phyloP scores from a whole-genome alignment of 805 yeast genomes.

The Hanseniaspora vineae region DNA sequence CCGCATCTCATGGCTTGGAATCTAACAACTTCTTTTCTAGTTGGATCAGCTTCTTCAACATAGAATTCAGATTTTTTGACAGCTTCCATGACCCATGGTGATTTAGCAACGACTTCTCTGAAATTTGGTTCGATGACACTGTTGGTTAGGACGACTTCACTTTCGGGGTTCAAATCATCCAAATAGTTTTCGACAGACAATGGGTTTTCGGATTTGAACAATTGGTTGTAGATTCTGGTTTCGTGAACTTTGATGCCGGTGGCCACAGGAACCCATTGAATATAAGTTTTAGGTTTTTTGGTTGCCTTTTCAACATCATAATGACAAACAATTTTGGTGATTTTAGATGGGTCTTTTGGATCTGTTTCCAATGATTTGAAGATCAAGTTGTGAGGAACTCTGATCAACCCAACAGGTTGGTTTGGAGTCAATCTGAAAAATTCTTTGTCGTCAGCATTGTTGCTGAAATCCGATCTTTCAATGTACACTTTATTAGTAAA shows the following conservation, averaged over 20 bases:
- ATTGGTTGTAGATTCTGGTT: constrained; percentile 75
- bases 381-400: constrained; percentile 72
- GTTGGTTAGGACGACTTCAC: constrained; percentile 51
- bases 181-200: constrained; percentile 74
- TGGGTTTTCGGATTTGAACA: constrained; percentile 89
- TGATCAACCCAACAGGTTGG: constrained; percentile 89
- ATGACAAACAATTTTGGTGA: constrained; percentile 60
- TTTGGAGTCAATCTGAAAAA: constrained; percentile 90
- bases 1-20: constrained; percentile 98
- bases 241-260: constrained; percentile 56
- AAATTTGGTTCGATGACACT: constrained; percentile 76
- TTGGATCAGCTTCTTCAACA: constrained; percentile 48
- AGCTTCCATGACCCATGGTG: constrained; percentile 63
- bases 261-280: constrained; percentile 85
- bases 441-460: constrained; percentile 41
- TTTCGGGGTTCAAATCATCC: constrained; percentile 67
- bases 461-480: constrained; percentile 80
- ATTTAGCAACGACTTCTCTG: constrained; percentile 46
- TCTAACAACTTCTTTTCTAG: constrained; percentile 65
- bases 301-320: constrained; percentile 54
- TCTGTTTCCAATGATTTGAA: constrained; percentile 59
- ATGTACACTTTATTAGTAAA: constrained; percentile 71
- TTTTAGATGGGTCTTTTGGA: constrained; percentile 25
- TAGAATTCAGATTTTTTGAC: constrained; percentile 47
- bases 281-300: constrained; percentile 85